These are phyloP conservation scores for Ascochyta koolunga DNA, from an alignment of 2,329 filamentous ascomycete genomes.

Conservation along the genomic window DNA sequence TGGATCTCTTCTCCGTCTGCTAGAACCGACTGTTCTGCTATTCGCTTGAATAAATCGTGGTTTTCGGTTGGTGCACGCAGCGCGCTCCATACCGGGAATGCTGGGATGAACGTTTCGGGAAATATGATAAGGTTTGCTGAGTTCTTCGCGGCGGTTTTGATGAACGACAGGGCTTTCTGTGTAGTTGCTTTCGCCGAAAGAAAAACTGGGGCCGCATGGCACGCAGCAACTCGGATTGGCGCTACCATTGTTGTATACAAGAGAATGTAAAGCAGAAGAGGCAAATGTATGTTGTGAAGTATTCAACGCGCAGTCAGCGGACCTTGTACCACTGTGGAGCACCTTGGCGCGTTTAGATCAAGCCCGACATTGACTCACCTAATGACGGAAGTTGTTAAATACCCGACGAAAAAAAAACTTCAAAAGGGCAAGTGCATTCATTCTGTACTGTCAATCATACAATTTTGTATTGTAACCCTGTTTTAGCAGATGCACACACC, in stretches of 20 bases:
- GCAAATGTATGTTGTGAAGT: background rate
- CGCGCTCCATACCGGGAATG: slow-evolving; percentile 61
- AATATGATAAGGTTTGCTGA: slow-evolving; percentile 60
- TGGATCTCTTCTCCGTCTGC: slow-evolving; percentile 56
- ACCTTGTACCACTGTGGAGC: no score
- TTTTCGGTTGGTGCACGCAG: slow-evolving; percentile 57
- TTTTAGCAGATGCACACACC: no score
- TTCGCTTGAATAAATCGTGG: slow-evolving; percentile 57
- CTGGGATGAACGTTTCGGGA: slow-evolving; percentile 60
- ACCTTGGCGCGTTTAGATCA: no score
- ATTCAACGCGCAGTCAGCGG: background rate
- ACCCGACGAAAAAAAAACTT: no score
- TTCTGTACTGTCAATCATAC: no score
- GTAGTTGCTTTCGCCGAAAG: slow-evolving; percentile 56
- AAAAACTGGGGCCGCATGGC: slow-evolving; percentile 51
- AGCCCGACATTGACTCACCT: no score
- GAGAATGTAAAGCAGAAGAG: background rate
- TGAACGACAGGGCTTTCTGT: slow-evolving; percentile 54
- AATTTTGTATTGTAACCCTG: no score
- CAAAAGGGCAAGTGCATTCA: no score
- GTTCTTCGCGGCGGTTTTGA: slow-evolving; percentile 53
- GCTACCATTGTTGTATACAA: slow-evolving; percentile 17
- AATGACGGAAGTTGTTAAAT: no score
- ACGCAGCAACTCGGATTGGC: slow-evolving; percentile 32
- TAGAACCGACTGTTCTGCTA: slow-evolving; percentile 53